phyloP scores from a whole-genome alignment of 805 yeast species.

The Wickerhamiella australiensis region DNA sequence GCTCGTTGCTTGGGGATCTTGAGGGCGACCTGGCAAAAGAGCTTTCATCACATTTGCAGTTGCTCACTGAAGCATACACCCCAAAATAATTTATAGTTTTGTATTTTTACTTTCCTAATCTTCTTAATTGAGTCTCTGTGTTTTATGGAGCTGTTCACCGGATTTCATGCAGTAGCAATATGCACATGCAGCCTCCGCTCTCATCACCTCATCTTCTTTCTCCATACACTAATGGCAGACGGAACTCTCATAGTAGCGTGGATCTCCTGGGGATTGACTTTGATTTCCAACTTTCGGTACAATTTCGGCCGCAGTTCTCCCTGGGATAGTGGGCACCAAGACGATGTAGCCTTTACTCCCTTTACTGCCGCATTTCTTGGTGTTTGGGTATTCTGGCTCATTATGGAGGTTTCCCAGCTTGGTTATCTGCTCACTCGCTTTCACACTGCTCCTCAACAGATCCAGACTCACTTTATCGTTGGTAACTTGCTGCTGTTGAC shows the following conservation, averaged over 20 bases:
- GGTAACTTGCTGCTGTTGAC: slow-evolving; percentile 49
- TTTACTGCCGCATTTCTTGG: slow-evolving; percentile 40
- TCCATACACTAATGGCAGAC: neutral
- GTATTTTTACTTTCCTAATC: neutral
- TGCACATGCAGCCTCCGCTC: neutral
- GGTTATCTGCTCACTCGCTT: slow-evolving; percentile 27
- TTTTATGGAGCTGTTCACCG: no score
- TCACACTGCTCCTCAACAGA: slow-evolving; percentile 17
- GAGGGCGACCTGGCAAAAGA: slow-evolving; percentile 34
- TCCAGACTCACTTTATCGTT: slow-evolving; percentile 50
- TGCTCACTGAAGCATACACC: slow-evolving; percentile 36
- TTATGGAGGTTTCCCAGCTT: slow-evolving; percentile 42
- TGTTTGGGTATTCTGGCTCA: slow-evolving; percentile 44
- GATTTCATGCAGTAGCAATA: slow-evolving; percentile 5
- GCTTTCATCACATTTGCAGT: slow-evolving; percentile 36
- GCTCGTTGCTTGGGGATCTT: slow-evolving; percentile 41
- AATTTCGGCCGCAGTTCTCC: slow-evolving; percentile 43
- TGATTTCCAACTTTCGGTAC: slow-evolving; percentile 44
- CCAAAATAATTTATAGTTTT: slow-evolving; percentile 9
- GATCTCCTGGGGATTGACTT: slow-evolving; percentile 43
- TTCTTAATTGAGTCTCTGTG: no score
- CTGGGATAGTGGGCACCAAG: slow-evolving; percentile 34
- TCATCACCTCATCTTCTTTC: neutral
- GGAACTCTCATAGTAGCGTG: slow-evolving; percentile 35
- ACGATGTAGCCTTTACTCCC: slow-evolving; percentile 51